Evolutionary conservation across 2,329 filamentous ascomycete species (phyloP), one percentile per base, ranked within the genome.

Genomic region (Arthrobotrys sinensis): DNA sequence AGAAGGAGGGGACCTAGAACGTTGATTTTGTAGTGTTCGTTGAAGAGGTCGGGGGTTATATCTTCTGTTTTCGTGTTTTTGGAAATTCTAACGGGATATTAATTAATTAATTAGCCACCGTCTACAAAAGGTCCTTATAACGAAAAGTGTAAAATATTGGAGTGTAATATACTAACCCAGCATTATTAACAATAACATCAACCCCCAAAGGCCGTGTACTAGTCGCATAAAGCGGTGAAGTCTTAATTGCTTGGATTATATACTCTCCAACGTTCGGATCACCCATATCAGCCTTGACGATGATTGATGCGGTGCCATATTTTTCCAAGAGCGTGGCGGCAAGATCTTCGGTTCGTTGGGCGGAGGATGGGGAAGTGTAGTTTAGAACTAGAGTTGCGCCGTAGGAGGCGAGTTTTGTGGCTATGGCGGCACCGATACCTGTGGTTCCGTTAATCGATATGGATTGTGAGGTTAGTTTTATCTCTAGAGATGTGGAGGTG

Each of bases 161-260:
- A 38, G 14, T 36, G 28, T 8, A n/a, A 52, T 24, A 11, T 12
- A 43, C 70, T 28, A 21, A 75, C 71, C 93, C 94, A 34, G 94
- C 93, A 84, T 96, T 97, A 88, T 97, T 96, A 86, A 97, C 86
- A 66, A 97, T 86, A 79, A 97, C 93, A 85, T 96, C 93, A 82
- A 97, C 88, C 82, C 91, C 89, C 83, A 93, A 85, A 83, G 4
- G 80, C 81, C 60, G 82, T 73, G 80, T 70, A 16, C 75, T 55
- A 72, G 83, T 79, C 85, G 32, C 88, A 86, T 72, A 87, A 83
- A 7, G 87, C 71, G 45, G 80, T 83, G 84, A 92, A 90, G 82
- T 90, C 86, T 77, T 77, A 24, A 77, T 77, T 5, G 24, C 45
- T 5, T 65, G 21, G 8, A 77, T 67, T 2, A 77, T 71, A 4